Percentiles rank a stretch among this genome's conserved stretches.
Evolutionary conservation across 495 filamentous ascomycete species (phyloP).

Genomic region (Aspergillus sparsus): DNA sequence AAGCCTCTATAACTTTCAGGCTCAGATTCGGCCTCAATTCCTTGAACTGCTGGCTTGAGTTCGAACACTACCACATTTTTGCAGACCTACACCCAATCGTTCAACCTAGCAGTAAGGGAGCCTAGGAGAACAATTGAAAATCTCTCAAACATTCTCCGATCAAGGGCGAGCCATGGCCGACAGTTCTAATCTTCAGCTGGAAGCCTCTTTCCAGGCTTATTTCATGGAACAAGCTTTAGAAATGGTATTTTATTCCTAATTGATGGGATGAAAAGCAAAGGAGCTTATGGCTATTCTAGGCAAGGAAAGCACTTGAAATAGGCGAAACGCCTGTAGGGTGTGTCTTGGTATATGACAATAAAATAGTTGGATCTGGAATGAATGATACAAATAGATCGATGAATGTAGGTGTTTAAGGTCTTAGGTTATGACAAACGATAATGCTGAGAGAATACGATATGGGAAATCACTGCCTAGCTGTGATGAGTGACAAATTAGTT

Average conservation of each 20-base stretch:
- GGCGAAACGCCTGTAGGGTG: slow-evolving; percentile 97
- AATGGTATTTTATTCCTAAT: slow-evolving; percentile 52
- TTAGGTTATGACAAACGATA: background rate
- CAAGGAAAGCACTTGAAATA: slow-evolving; percentile 71
- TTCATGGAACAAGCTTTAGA: slow-evolving; percentile 72
- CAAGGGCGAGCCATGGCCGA: background rate
- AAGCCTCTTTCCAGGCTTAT: slow-evolving; percentile 45
- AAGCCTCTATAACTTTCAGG: background rate
- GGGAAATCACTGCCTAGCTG: background rate
- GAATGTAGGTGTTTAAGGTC: slow-evolving; percentile 51
- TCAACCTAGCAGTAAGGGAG: background rate
- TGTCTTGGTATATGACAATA: slow-evolving; percentile 74
- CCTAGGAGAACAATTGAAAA: too few relatives aligned
- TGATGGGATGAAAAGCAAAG: background rate
- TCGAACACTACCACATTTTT: too few relatives aligned
- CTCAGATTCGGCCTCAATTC: background rate
- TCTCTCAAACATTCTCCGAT: background rate
- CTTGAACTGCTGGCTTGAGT: too few relatives aligned
- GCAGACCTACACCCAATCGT: too few relatives aligned
- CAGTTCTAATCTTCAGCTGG: slow-evolving; percentile 3
- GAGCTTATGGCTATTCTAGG: slow-evolving; percentile 49
- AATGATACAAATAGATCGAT: slow-evolving; percentile 92
- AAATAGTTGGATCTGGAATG: slow-evolving; percentile 83
- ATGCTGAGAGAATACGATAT: background rate
- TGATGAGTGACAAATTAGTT: slow-evolving; percentile 1